phyloP scores from a whole-genome alignment of 2,329 filamentous ascomycete species.

The Colletotrichum melonis region DNA sequence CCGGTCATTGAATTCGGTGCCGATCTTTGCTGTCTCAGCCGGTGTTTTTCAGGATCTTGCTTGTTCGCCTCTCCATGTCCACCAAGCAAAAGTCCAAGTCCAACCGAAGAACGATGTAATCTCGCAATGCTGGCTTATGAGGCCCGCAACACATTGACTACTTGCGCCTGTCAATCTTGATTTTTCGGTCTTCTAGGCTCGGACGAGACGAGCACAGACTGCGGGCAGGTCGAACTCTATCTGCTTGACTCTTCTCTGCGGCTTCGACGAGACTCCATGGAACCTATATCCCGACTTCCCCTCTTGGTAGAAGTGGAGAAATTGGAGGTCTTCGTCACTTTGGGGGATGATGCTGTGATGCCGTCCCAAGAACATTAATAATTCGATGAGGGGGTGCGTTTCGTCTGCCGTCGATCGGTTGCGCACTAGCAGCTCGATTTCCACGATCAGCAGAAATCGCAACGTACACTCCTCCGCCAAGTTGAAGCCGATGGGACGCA shows the following conservation, averaged over 20 bases:
- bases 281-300: conserved; percentile 6
- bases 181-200: conserved; percentile 12
- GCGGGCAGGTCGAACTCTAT: conserved; percentile 31
- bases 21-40: conserved; percentile 23
- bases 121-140: conserved; percentile 4
- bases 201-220: conserved; percentile 33
- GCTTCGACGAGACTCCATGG: conserved; percentile 5
- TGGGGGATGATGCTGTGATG: conserved; percentile 14
- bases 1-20: conserved; percentile 1
- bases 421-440: conserved; percentile 10
- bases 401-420: conserved; percentile 31
- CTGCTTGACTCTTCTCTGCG: conserved; percentile 16
- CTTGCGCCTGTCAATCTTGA: conserved; percentile 28
- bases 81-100: background rate
- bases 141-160: conserved; percentile 22
- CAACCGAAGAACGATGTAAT: conserved; percentile 1
- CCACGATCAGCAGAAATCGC: background rate
- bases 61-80: conserved; percentile 6
- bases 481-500: background rate
- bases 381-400: conserved; percentile 26
- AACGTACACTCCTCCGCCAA: background rate
- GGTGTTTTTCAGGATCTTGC: conserved; percentile 25
- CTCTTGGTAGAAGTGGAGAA: conserved; percentile 16
- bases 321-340: conserved; percentile 3
- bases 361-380: conserved; percentile 19